Conservation (phyloP, 345 rosid species). For the Dimocarpus longan region DNA sequence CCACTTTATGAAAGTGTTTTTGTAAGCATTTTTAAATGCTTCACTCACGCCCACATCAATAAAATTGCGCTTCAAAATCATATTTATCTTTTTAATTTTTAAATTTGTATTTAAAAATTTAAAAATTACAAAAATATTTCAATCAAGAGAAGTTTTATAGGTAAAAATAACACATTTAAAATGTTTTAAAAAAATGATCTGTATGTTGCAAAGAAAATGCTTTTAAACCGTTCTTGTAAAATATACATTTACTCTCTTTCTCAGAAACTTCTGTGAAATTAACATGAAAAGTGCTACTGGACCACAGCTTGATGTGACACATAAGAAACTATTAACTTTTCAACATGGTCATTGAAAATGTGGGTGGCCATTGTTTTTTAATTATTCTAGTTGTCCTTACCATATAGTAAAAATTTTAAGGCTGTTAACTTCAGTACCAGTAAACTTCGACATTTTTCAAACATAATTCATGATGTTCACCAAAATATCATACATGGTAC, state of each 20-base stretch:
- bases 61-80: neutral
- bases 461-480: too few species aligned
- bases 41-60: neutral
- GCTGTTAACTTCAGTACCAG: neutral
- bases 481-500: too few species aligned
- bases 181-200: too few species aligned
- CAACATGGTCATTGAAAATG: neutral
- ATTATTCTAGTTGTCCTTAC: neutral
- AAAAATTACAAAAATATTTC: too few species aligned
- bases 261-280: neutral
- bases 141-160: too few species aligned
- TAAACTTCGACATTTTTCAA: too few species aligned
- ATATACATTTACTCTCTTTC: neutral
- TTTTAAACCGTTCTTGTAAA: too few species aligned
- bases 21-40: neutral
- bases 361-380: neutral
- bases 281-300: neutral
- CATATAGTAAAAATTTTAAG: neutral
- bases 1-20: neutral
- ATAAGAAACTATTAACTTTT: neutral
- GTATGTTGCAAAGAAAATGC: too few species aligned
- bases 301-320: slow-evolving; percentile 4
- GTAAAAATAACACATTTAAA: too few species aligned
- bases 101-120: too few species aligned
- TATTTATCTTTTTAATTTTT: too few species aligned